Evolutionary conservation across 106 monocot species (phyloP).

Genomic region (Dendrobium huoshanense): DNA sequence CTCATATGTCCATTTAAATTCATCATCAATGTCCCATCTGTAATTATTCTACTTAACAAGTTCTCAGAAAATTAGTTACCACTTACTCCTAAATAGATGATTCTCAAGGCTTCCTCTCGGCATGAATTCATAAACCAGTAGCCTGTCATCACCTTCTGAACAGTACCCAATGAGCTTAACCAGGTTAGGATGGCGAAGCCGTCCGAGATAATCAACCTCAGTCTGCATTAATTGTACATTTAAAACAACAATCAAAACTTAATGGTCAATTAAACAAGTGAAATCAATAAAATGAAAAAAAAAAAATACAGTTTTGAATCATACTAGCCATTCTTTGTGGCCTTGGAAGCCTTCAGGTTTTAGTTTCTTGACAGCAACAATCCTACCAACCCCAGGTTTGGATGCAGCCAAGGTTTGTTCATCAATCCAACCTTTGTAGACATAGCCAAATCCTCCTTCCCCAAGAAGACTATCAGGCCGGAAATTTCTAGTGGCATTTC

Average conservation of each 20-base stretch:
- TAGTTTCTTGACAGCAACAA: conserved; percentile 33
- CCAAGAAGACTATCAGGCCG: conserved; percentile 26
- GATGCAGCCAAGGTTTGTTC: conserved; percentile 19
- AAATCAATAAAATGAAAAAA: background rate
- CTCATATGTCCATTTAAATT: too few relatives aligned
- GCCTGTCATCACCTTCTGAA: conserved; percentile 23
- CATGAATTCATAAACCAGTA: conserved; percentile 33
- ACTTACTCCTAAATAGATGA: conserved; percentile 35
- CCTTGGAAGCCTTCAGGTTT: conserved; percentile 36
- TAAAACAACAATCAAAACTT: background rate
- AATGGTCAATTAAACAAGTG: background rate
- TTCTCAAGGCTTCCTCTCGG: conserved; percentile 27
- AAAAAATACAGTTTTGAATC: background rate
- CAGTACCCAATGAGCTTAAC: conserved; percentile 36
- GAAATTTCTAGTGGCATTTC: conserved; percentile 28
- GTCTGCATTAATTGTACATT: conserved; percentile 11
- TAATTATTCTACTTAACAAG: too few relatives aligned
- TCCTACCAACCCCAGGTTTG: conserved; percentile 24
- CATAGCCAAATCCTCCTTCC: conserved; percentile 38
- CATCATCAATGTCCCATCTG: too few relatives aligned
- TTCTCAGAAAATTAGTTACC: background rate
- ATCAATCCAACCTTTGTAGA: conserved; percentile 34
- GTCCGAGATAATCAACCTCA: conserved; percentile 34
- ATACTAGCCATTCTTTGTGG: conserved; percentile 32
- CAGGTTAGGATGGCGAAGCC: conserved; percentile 31